Percentiles rank a stretch among this genome's conserved stretches.
Conservation (phyloP, 768 basidiomycete species). For the Stropharia rugosoannulata region DNA sequence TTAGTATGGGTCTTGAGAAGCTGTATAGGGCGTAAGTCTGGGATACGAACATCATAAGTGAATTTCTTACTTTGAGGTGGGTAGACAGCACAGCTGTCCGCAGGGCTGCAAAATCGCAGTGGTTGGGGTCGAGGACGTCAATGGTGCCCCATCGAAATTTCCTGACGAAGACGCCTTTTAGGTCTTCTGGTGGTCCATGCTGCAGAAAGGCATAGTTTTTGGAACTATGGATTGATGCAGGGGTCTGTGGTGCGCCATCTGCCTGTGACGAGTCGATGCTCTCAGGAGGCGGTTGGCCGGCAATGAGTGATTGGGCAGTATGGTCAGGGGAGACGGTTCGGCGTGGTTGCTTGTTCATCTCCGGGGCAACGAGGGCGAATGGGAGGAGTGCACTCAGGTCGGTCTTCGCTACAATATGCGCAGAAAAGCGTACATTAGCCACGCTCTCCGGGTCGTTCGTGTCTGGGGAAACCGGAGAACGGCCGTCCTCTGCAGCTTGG, state of each 20-base stretch:
- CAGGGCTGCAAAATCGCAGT: constrained; percentile 87
- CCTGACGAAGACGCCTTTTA: constrained; percentile 74
- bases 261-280: constrained; percentile 15
- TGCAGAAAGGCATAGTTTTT: constrained; percentile 39
- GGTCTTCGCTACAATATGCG: constrained; percentile 59
- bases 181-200: constrained; percentile 58
- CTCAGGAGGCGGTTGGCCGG: constrained; percentile 37
- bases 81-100: constrained; percentile 82
- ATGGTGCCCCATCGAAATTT: constrained; percentile 88
- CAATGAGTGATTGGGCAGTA: constrained; percentile 27
- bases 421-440: constrained; percentile 77
- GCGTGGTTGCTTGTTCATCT: constrained; percentile 43
- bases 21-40: constrained; percentile 35
- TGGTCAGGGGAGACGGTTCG: constrained; percentile 35
- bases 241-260: constrained; percentile 33
- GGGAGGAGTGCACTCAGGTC: constrained; percentile 63
- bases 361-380: constrained; percentile 80
- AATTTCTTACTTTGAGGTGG: constrained; percentile 70
- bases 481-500: constrained; percentile 51
- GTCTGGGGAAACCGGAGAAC: constrained; percentile 58
- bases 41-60: neutral
- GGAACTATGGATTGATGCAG: constrained; percentile 33
- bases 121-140: constrained; percentile 81
- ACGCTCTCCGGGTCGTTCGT: constrained; percentile 64
- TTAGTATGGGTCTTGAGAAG: constrained; percentile 80